Base-by-base conservation (phyloP, 2,329 filamentous ascomycete species). In the Aspergillus novofumigatus region DNA sequence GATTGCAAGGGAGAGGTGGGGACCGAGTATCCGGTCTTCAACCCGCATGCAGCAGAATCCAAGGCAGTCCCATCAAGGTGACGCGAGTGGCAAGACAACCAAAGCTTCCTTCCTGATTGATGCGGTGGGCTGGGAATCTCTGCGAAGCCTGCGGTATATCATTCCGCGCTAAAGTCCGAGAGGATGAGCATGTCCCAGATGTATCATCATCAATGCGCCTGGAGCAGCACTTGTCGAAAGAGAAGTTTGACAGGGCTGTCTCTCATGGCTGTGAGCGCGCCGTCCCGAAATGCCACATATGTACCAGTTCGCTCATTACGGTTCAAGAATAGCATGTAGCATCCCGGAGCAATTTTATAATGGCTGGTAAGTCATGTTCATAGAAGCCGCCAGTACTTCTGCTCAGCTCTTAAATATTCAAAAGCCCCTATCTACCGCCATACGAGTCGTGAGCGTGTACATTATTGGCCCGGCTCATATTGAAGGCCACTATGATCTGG, bases 91-190 rank as follows among this genome's bases (percentile, higher is more conserved):
- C 1, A 61, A 51, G 23, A 63, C 80, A 0, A 68, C 64, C 1
- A 75, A 75, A 11, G 79, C 80, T 1, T 74, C 65, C 2, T 68
- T 86, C 52, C 69, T 72, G 52, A 78, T 86, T 54, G 75, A 83
- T 42, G 72, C 71, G 0, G 62, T 80, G 14, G 78, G 83, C 62
- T 23, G 83, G 79, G 73, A 82, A 51, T 72, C 70, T 4, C 66
- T 87, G 57, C 85, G 85, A 0, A 88, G 84, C 2, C 70, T 87
- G 53, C 83, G 87, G 64, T 82, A 87, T 65, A 71, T 88, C 8
- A 72, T 83, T 4, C 68, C 72, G 21, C 73, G 78, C 78, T 1
- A 84, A 81, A 70, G 72, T 86, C 1, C 80, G 82, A 0, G 78
- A 83, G 62, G 83, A 82, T 0, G 71, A 66, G 17, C 83, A 83